These are phyloP conservation scores for Penicillium digitatum DNA, from an alignment of 2,329 filamentous ascomycete genomes.

Conservation along the genomic window DNA sequence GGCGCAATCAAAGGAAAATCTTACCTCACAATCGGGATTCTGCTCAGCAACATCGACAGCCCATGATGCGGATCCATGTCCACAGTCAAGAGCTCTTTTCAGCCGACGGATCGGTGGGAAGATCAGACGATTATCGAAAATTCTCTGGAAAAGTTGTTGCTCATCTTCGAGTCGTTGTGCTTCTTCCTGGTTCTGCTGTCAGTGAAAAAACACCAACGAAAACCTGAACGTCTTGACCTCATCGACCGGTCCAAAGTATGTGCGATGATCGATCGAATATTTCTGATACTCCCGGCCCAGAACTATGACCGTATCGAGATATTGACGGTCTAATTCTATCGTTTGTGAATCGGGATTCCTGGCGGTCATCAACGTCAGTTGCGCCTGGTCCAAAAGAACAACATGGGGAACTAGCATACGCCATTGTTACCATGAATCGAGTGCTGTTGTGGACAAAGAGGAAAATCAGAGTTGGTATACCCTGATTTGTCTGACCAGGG, in stretches of 20 bases:
- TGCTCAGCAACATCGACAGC: conserved; percentile 63
- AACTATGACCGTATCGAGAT: conserved; percentile 57
- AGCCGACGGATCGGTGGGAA: conserved; percentile 63
- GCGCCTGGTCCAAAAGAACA: conserved; percentile 7
- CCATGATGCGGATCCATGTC: conserved; percentile 69
- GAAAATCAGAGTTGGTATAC: conserved; percentile 11
- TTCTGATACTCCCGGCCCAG: conserved; percentile 64
- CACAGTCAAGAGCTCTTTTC: conserved; percentile 65
- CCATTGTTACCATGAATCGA: conserved; percentile 24
- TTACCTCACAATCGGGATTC: conserved; percentile 62
- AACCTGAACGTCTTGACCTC: conserved; percentile 53
- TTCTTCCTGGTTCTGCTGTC: conserved; percentile 55
- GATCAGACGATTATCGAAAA: conserved; percentile 65
- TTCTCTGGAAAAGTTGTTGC: conserved; percentile 58
- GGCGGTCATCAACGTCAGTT: conserved; percentile 25
- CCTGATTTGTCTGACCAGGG: conserved; percentile 9
- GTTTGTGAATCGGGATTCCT: conserved; percentile 48
- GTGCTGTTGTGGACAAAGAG: conserved; percentile 12
- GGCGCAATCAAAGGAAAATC: conserved; percentile 15
- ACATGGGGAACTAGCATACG: conserved; percentile 24
- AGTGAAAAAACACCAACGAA: conserved; percentile 8
- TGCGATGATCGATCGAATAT: conserved; percentile 60
- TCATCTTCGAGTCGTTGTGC: conserved; percentile 60
- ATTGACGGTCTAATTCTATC: conserved; percentile 53
- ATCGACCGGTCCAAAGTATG: conserved; percentile 67